phyloP scores from a whole-genome alignment of 2,329 filamentous ascomycete species.

The Tolypocladium endophyticum region DNA sequence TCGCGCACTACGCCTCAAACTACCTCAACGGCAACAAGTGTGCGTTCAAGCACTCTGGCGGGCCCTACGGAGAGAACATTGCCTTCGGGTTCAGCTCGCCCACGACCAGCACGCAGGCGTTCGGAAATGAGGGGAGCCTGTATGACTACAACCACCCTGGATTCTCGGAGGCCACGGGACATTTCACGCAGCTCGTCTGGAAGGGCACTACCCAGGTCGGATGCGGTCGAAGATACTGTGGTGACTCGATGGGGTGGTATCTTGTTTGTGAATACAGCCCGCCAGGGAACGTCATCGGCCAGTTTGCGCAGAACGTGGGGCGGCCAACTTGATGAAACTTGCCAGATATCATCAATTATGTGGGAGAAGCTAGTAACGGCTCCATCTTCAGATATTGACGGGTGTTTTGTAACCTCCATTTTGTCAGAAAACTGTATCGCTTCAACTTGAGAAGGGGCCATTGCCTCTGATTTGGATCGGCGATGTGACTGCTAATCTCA shows the following conservation, averaged over 20 bases:
- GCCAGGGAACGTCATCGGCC: slow-evolving; percentile 49
- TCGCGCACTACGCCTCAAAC: slow-evolving; percentile 41
- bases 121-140: slow-evolving; percentile 42
- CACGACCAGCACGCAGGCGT: slow-evolving; percentile 49
- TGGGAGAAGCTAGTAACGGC: not conserved
- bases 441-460: not conserved
- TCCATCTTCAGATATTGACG: not conserved
- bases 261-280: slow-evolving; percentile 64
- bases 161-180: slow-evolving; percentile 51
- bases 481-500: too few relatives aligned
- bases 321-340: not conserved
- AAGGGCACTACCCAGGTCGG: slow-evolving; percentile 49
- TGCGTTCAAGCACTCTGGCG: slow-evolving; percentile 44
- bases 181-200: slow-evolving; percentile 69
- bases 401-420: too few relatives aligned
- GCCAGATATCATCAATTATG: not conserved
- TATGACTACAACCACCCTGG: slow-evolving; percentile 50
- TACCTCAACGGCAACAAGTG: slow-evolving; percentile 36
- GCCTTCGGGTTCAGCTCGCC: slow-evolving; percentile 55
- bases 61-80: slow-evolving; percentile 65
- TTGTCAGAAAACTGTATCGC: too few relatives aligned
- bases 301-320: slow-evolving; percentile 29
- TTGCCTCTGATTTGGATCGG: not conserved
- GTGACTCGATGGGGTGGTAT: slow-evolving; percentile 44
- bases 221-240: slow-evolving; percentile 36